Evolutionary conservation across 2,329 filamentous ascomycete species (phyloP), one percentile per base, ranked within the genome.

Genomic region (Rhynchosporium secalis): DNA sequence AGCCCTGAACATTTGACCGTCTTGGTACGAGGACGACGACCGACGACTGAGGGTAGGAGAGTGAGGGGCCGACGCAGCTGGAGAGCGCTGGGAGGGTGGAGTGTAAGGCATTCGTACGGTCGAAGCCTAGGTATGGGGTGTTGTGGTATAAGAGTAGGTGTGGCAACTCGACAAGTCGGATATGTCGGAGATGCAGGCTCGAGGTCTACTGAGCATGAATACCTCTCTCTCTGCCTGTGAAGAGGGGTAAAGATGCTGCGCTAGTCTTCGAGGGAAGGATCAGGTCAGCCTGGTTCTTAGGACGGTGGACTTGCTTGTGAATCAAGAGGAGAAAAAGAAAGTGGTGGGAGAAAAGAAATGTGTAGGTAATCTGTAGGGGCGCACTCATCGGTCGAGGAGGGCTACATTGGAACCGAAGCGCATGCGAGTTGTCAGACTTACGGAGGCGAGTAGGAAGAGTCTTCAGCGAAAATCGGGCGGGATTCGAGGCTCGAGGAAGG

Each of bases 81-180:
- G 85, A 65, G 86, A 87, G 73, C 82, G 79, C 73, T 85, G 84
- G 71, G 87, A 85, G 66, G 91, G 91, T 65, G 91, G 90, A 77
- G 91, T 95, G 81, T 95, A 95, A 86, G 91, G 91, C 91, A 95
- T 95, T 80, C 83, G 77, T 75, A 72, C 75, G 74, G 64, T 65
- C 59, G 62, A 62, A 43, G 60, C 63, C 26, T 46, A 43, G 43
- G 51, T 20, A 47, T 60, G 48, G 49, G 49, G 56, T 49, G 59
- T 48, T 43, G 41, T 43, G 54, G 56, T 55, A 43, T 38, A 47
- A 36, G 40, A 49, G 48, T 52, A 52, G 52, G 57, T 65, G 58
- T 67, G 48, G 45, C 36, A 46, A 33, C 60, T 67, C 64, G 64
- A 68, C 63, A 60, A 52, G 51, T 56, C 45, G 45, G 55, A 61